Evolutionary conservation across 768 basidiomycete species (phyloP).

Genomic region (Boletellus emodensis): DNA sequence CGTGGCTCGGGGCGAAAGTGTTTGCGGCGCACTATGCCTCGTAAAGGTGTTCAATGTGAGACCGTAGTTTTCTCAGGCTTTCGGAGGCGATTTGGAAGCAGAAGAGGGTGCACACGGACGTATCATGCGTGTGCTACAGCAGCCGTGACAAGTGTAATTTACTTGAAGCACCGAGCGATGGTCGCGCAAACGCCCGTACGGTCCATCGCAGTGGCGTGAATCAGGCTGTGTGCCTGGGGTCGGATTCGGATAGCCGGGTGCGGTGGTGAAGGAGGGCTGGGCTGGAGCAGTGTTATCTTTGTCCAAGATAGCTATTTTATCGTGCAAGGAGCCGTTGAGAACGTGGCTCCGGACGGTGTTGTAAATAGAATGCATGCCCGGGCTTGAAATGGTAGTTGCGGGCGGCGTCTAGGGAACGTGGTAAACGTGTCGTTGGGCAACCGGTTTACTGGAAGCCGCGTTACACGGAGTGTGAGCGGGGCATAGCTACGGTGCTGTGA

Average conservation of each 20-base stretch:
- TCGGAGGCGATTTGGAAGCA: no score
- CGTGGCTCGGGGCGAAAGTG: slow-evolving; percentile 6
- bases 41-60: neutral
- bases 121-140: no score
- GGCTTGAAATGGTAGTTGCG: neutral
- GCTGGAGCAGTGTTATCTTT: neutral
- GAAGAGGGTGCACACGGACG: no score
- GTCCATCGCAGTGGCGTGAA: neutral
- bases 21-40: slow-evolving; percentile 9
- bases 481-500: no score
- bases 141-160: neutral
- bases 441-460: no score
- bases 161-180: no score
- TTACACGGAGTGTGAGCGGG: no score
- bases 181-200: no score
- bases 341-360: neutral
- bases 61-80: no score
- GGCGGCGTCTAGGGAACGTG: slow-evolving; percentile 6
- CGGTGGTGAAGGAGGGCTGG: neutral
- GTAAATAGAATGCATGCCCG: neutral
- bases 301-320: no score
- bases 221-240: neutral
- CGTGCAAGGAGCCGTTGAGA: neutral
- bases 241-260: neutral
- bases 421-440: neutral